phyloP scores from a whole-genome alignment of 2,329 filamentous ascomycete genomes.

The Colletotrichum karsti region DNA sequence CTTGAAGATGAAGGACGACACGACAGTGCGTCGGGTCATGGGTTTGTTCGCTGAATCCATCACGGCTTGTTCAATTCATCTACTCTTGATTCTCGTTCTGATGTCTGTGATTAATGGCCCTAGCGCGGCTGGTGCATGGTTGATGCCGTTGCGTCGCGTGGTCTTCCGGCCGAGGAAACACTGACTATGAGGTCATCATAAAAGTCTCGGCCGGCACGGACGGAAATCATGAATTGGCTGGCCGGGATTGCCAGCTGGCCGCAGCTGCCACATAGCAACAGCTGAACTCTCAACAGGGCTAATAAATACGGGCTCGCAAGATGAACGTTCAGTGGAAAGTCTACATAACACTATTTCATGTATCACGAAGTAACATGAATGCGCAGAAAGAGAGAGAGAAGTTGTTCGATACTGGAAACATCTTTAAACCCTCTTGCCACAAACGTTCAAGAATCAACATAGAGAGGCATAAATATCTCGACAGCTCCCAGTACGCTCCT shows the following conservation, averaged over 20 bases:
- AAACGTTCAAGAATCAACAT: too few relatives aligned
- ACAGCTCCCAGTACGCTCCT: too few relatives aligned
- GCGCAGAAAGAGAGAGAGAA: too few relatives aligned
- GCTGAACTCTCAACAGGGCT: too few relatives aligned
- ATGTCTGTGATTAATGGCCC: not conserved
- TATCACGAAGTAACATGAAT: too few relatives aligned
- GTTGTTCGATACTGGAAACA: too few relatives aligned
- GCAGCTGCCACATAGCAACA: too few relatives aligned
- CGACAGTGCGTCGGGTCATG: conserved; percentile 47
- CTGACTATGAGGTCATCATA: not conserved
- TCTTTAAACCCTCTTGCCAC: too few relatives aligned
- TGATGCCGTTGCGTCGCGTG: not conserved
- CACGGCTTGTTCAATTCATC: not conserved
- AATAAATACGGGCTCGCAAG: too few relatives aligned
- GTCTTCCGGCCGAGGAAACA: not conserved
- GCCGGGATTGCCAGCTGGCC: not conserved
- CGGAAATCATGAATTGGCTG: not conserved
- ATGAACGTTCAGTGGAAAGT: too few relatives aligned
- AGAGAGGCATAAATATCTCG: too few relatives aligned
- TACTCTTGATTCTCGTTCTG: not conserved
- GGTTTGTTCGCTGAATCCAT: conserved; percentile 1
- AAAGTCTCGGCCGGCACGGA: not conserved
- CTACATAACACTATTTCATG: too few relatives aligned
- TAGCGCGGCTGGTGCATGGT: not conserved
- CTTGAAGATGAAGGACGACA: conserved; percentile 61